phyloP scores from a whole-genome alignment of 176 grass and related monocot genomes.

The Aegilops speltoides region DNA sequence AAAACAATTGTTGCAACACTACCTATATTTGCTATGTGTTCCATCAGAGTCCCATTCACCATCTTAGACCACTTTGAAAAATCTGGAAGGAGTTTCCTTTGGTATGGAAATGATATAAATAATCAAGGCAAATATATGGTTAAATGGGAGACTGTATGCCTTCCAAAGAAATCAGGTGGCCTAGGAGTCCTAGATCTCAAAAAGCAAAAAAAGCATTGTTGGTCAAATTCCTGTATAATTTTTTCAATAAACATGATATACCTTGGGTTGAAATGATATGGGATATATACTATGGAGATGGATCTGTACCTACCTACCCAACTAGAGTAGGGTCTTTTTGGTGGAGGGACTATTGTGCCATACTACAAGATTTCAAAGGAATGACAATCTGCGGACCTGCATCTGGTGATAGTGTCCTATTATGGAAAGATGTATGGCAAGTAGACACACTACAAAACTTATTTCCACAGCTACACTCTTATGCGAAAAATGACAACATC shows the following conservation, averaged over 20 bases:
- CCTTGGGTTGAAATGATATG: not conserved
- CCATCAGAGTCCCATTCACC: too few species aligned
- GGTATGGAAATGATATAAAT: not conserved
- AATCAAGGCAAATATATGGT: not conserved
- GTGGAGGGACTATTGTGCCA: not conserved
- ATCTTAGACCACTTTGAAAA: too few species aligned
- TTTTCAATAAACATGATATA: not conserved
- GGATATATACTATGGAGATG: not conserved
- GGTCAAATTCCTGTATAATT: not conserved
- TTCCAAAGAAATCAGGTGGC: not conserved
- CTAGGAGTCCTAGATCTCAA: not conserved
- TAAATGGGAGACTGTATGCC: not conserved
- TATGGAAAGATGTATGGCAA: not conserved
- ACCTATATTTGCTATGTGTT: too few species aligned
- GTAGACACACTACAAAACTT: too few species aligned
- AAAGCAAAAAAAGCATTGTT: not conserved
- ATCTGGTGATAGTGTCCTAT: not conserved
- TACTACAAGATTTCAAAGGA: not conserved
- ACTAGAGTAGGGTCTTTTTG: not conserved
- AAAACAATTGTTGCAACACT: too few species aligned
- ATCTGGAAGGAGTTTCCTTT: not conserved
- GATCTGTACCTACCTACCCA: not conserved
- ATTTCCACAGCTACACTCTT: too few species aligned
- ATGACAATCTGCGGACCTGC: too few species aligned
- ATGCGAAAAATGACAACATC: too few species aligned